Evolutionary conservation across 2,329 filamentous ascomycete genomes (phyloP).

Genomic region (Penicillium sp.): DNA sequence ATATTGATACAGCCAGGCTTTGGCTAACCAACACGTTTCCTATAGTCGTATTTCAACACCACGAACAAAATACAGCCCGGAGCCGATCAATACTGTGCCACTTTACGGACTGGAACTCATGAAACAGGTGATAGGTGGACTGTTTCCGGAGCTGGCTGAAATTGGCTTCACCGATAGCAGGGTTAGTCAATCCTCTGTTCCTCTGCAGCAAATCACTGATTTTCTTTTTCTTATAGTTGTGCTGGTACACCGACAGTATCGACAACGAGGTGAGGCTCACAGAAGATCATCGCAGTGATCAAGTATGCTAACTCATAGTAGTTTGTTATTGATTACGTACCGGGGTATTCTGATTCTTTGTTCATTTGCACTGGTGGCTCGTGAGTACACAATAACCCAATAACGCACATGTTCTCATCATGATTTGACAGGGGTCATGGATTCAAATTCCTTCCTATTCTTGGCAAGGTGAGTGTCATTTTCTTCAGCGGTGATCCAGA

Average conservation of each 20-base stretch:
- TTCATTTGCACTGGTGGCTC: conserved; percentile 30
- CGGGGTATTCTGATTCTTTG: conserved; percentile 23
- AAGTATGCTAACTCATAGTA: not conserved
- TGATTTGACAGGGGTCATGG: not conserved
- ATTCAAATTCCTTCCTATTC: not conserved
- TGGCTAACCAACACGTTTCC: not conserved
- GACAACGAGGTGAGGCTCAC: not conserved
- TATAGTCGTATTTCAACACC: not conserved
- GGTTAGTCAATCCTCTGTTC: not conserved
- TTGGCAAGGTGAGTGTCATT: not conserved
- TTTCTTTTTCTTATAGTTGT: not conserved
- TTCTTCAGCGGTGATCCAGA: not conserved
- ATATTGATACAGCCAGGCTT: no score
- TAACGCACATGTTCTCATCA: not conserved
- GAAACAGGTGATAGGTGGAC: conserved; percentile 23
- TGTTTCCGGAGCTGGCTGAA: conserved; percentile 1
- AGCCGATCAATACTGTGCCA: conserved; percentile 26
- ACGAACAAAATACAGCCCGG: conserved; percentile 20
- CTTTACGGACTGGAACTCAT: conserved; percentile 24
- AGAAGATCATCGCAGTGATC: not conserved
- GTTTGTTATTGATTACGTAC: conserved; percentile 28
- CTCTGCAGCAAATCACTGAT: not conserved
- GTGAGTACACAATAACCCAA: conserved; percentile 2
- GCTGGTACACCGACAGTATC: not conserved
- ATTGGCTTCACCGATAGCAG: not conserved